These are phyloP conservation scores for Podospora pseudocomata DNA, from an alignment of 495 filamentous ascomycete species.

Conservation along the genomic window DNA sequence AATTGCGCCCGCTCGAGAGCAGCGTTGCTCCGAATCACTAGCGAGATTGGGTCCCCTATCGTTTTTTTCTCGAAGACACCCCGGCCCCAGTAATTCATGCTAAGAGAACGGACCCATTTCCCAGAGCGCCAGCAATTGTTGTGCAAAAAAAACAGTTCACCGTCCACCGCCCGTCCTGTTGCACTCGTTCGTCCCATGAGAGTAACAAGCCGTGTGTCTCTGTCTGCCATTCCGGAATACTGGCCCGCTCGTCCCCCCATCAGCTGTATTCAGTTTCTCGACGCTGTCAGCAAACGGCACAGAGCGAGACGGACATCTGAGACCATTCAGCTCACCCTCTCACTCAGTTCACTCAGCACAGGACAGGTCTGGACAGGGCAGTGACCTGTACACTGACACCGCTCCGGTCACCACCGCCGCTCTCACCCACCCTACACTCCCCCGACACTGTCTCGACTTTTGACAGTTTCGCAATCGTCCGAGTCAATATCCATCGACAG, in stretches of 20 bases:
- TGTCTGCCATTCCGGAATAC: not conserved
- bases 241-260: not conserved
- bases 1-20: slow-evolving; percentile 32
- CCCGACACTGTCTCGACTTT: slow-evolving; percentile 6
- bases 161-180: not conserved
- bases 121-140: slow-evolving; percentile 7
- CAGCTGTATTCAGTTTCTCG: not conserved
- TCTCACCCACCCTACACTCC: not conserved
- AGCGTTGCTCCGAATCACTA: slow-evolving; percentile 34
- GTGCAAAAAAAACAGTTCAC: slow-evolving; percentile 13
- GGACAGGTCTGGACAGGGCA: not conserved
- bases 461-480: slow-evolving; percentile 9
- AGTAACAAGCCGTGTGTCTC: slow-evolving; percentile 7
- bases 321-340: not conserved
- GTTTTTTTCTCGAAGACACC: slow-evolving; percentile 34
- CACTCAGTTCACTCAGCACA: not conserved
- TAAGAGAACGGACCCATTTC: slow-evolving; percentile 22
- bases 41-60: slow-evolving; percentile 41
- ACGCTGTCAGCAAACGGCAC: not conserved
- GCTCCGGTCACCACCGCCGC: not conserved
- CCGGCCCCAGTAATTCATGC: slow-evolving; percentile 37
- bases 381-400: not conserved
- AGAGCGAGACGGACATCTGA: not conserved
- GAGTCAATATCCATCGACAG: slow-evolving; percentile 4
- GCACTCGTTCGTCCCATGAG: slow-evolving; percentile 16